These are phyloP conservation scores for Theileria luwenshuni DNA, from an alignment of 169 alveolate genomes.

Conservation along the genomic window DNA sequence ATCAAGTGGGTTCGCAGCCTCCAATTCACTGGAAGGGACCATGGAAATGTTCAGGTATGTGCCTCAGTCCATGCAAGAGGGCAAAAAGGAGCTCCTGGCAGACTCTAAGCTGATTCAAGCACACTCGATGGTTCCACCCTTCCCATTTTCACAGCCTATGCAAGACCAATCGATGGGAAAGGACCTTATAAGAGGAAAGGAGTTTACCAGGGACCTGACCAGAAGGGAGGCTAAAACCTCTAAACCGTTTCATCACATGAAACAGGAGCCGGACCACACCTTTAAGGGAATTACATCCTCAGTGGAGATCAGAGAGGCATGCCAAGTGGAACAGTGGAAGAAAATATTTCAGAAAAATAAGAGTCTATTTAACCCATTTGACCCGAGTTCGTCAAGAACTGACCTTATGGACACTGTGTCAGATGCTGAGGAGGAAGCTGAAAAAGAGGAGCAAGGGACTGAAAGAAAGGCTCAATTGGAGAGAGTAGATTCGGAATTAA, in stretches of 20 bases:
- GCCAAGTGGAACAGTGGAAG: constrained; percentile 65
- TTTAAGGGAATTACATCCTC: constrained; percentile 59
- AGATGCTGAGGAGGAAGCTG: not conserved
- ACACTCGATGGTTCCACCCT: constrained; percentile 35
- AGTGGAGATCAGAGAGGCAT: constrained; percentile 60
- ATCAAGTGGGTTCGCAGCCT: constrained; percentile 2
- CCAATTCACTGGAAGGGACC: constrained; percentile 13
- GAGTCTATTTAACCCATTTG: constrained; percentile 21
- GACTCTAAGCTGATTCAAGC: constrained; percentile 27
- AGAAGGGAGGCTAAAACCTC: not conserved
- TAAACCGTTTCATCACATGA: constrained; percentile 42
- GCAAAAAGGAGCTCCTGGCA: constrained; percentile 26
- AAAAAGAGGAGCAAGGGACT: not conserved
- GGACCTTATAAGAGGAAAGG: constrained; percentile 17
- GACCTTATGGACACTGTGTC: not conserved
- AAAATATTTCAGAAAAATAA: constrained; percentile 46
- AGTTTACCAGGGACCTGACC: constrained; percentile 3
- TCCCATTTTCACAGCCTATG: constrained; percentile 32
- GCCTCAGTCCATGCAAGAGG: constrained; percentile 57
- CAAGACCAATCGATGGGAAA: constrained; percentile 44
- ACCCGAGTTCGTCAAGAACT: not conserved
- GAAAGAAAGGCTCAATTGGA: no score
- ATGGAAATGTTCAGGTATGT: constrained; percentile 33
- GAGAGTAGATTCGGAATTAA: not conserved
- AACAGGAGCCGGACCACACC: constrained; percentile 28